These are phyloP conservation scores for Cercospora beticola DNA, from an alignment of 2,329 filamentous ascomycete genomes.

Conservation along the genomic window DNA sequence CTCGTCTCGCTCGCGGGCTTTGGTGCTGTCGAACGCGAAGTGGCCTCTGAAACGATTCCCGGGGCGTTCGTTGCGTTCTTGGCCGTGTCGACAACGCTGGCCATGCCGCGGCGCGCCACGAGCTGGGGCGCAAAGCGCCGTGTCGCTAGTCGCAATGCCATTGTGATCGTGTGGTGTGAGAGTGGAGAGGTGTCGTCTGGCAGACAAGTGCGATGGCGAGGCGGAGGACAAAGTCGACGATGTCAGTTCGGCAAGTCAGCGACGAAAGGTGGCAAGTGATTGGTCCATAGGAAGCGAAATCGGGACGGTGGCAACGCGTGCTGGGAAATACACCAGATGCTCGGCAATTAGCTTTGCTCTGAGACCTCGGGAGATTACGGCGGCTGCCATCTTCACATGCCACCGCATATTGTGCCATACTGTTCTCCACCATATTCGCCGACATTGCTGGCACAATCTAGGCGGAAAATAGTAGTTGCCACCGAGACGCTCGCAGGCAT, in stretches of 20 bases:
- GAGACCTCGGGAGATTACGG: constrained; percentile 7
- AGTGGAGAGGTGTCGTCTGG: constrained; percentile 24
- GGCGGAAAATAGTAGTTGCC: neutral
- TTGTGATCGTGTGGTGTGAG: constrained; percentile 28
- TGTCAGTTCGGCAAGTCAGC: constrained; percentile 11
- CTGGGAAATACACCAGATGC: neutral
- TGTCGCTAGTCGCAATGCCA: constrained; percentile 40
- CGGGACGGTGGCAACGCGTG: constrained; percentile 1
- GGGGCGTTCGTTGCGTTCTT: constrained; percentile 36
- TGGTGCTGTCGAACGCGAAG: constrained; percentile 35
- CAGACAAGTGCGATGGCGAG: constrained; percentile 9
- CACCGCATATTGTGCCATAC: neutral
- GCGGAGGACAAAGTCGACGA: constrained; percentile 18
- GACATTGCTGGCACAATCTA: neutral
- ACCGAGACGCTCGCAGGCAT: neutral
- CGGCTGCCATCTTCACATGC: neutral
- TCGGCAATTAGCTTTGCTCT: constrained; percentile 4
- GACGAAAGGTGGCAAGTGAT: neutral
- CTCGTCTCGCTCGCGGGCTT: constrained; percentile 56
- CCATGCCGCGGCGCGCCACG: constrained; percentile 39
- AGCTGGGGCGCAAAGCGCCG: constrained; percentile 38
- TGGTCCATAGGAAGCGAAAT: neutral
- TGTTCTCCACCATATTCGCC: neutral
- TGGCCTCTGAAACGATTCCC: constrained; percentile 28
- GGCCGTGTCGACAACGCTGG: constrained; percentile 38